Conservation (phyloP, 2,329 filamentous ascomycete species). For the Cryphonectria radicalis region DNA sequence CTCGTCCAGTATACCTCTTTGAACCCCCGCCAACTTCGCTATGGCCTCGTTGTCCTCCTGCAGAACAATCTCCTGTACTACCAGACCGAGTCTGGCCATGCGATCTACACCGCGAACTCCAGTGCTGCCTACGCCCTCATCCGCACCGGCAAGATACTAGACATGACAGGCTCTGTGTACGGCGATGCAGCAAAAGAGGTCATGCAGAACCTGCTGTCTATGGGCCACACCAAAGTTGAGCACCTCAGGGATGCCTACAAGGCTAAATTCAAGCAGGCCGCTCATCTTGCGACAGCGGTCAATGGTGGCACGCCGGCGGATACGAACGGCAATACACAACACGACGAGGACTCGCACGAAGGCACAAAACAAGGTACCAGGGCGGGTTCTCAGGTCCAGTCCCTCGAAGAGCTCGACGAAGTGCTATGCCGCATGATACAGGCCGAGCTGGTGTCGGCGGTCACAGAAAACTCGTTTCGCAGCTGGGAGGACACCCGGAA, state of each 20-base stretch:
- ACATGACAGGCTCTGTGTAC: slow-evolving; percentile 73
- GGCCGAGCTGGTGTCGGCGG: slow-evolving; percentile 69
- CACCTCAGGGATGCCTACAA: slow-evolving; percentile 70
- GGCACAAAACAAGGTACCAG: slow-evolving; percentile 38
- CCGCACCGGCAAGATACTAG: slow-evolving; percentile 79
- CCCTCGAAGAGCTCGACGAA: slow-evolving; percentile 53
- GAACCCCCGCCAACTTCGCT: slow-evolving; percentile 73
- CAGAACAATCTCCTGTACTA: slow-evolving; percentile 88
- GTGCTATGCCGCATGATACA: slow-evolving; percentile 61
- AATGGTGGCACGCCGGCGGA: slow-evolving; percentile 6
- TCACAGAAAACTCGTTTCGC: slow-evolving; percentile 60
- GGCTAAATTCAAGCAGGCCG: slow-evolving; percentile 38
- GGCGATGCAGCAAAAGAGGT: slow-evolving; percentile 76
- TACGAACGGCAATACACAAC: slow-evolving; percentile 36
- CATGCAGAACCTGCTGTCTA: slow-evolving; percentile 72
- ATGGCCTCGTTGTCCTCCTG: slow-evolving; percentile 81
- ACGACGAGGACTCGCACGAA: slow-evolving; percentile 40
- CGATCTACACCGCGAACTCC: slow-evolving; percentile 84
- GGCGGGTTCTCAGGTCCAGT: slow-evolving; percentile 45
- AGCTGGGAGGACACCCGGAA: slow-evolving; percentile 64
- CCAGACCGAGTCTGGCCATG: slow-evolving; percentile 65
- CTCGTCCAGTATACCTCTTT: slow-evolving; percentile 75
- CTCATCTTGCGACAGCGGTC: slow-evolving; percentile 24
- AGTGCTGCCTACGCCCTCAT: slow-evolving; percentile 80
- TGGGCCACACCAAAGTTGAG: slow-evolving; percentile 76